These are phyloP conservation scores for Arthroderma sp. DNA, from an alignment of 2,329 filamentous ascomycete species.

Conservation along the genomic window DNA sequence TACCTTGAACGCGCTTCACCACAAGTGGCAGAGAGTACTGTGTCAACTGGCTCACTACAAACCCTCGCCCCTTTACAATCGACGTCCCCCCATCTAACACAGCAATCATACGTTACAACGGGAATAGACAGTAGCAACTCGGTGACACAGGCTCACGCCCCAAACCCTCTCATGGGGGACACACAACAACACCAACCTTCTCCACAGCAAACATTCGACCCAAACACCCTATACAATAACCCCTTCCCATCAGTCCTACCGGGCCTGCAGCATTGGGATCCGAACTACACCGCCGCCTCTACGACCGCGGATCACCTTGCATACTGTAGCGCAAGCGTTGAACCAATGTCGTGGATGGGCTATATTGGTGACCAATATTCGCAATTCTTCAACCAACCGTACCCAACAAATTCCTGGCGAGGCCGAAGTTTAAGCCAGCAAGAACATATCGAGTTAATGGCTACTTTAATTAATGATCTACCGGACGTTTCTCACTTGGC, in stretches of 20 bases:
- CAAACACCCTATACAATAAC: conserved; percentile 25
- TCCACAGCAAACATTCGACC: conserved; percentile 17
- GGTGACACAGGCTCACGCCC: too few species aligned
- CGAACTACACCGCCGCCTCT: conserved; percentile 26
- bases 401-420: conserved; percentile 37
- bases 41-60: too few species aligned
- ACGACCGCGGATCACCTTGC: conserved; percentile 24
- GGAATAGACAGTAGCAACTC: too few species aligned
- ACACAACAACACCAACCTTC: too few species aligned
- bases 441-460: conserved; percentile 74
- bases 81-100: too few species aligned
- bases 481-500: conserved; percentile 30
- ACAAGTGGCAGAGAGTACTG: too few species aligned
- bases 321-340: conserved; percentile 21
- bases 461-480: conserved; percentile 52
- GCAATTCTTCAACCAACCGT: conserved; percentile 34
- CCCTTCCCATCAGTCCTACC: conserved; percentile 27
- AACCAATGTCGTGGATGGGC: conserved; percentile 31
- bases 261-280: conserved; percentile 30
- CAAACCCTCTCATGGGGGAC: too few species aligned
- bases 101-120: too few species aligned
- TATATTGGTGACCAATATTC: conserved; percentile 32
- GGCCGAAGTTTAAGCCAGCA: conserved; percentile 60
- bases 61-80: too few species aligned
- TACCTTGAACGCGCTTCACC: too few species aligned